These are phyloP conservation scores for Jackrogersella minutella DNA, from an alignment of 495 filamentous ascomycete genomes.

Conservation along the genomic window DNA sequence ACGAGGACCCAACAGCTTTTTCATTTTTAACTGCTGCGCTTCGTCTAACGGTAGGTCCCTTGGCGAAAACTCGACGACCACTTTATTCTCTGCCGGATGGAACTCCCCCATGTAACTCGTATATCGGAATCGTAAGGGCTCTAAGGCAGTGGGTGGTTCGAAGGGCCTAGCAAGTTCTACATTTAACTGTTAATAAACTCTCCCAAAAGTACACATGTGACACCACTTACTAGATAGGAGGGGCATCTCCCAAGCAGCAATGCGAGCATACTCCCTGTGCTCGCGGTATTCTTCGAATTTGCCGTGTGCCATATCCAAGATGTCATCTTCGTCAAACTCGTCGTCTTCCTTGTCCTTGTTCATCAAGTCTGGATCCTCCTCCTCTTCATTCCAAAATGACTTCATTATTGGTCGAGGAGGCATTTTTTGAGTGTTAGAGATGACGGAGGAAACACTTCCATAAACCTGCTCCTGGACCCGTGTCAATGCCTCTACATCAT, in stretches of 20 bases:
- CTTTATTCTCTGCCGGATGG: slow-evolving; percentile 90
- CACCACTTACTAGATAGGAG: slow-evolving; percentile 76
- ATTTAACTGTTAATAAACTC: slow-evolving; percentile 39
- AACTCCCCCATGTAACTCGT: slow-evolving; percentile 96
- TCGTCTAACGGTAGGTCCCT: slow-evolving; percentile 70
- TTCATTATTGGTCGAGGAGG: slow-evolving; percentile 15
- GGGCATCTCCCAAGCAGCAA: slow-evolving; percentile 97
- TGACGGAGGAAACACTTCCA: background rate
- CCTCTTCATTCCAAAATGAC: slow-evolving; percentile 53
- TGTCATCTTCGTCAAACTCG: slow-evolving; percentile 74
- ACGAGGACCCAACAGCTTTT: slow-evolving; percentile 85
- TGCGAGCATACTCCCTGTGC: slow-evolving; percentile 83
- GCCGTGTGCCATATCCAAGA: slow-evolving; percentile 78
- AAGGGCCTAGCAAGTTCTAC: slow-evolving; percentile 85
- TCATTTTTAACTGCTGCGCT: slow-evolving; percentile 77
- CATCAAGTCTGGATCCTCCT: slow-evolving; percentile 53
- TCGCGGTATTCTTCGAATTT: slow-evolving; percentile 92
- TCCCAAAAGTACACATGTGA: background rate
- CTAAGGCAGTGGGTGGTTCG: slow-evolving; percentile 68
- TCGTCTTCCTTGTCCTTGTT: slow-evolving; percentile 52
- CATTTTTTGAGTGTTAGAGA: slow-evolving; percentile 9
- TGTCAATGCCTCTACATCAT: slow-evolving; percentile 9
- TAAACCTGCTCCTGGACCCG: slow-evolving; percentile 13
- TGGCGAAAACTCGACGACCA: slow-evolving; percentile 87
- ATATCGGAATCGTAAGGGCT: slow-evolving; percentile 89